These are phyloP conservation scores for Picochlorum costavermella DNA, from an alignment of 139 green algal genomes.

Conservation along the genomic window DNA sequence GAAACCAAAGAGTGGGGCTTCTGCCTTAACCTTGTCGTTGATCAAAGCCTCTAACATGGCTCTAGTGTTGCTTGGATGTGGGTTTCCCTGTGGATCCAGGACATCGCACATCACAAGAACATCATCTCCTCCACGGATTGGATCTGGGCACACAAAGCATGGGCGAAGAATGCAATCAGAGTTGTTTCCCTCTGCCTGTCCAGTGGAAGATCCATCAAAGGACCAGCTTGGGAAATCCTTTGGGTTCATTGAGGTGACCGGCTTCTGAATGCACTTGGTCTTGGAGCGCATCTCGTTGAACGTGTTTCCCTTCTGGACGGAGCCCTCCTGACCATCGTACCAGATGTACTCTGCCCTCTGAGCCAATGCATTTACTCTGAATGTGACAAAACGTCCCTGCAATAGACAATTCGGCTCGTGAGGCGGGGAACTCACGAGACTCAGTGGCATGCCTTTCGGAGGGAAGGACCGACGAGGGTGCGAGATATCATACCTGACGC, in stretches of 20 bases:
- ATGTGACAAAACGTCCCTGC: conserved; percentile 25
- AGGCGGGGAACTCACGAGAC: too few species aligned
- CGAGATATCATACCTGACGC: not conserved
- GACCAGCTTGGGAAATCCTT: conserved; percentile 80
- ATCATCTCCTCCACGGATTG: conserved; percentile 79
- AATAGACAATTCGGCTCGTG: not conserved
- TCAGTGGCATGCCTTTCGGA: too few species aligned
- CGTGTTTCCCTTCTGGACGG: conserved; percentile 22
- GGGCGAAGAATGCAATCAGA: conserved; percentile 89
- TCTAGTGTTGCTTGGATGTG: conserved; percentile 81
- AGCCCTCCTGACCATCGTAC: conserved; percentile 62
- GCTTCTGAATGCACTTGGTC: conserved; percentile 65
- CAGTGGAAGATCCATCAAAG: conserved; percentile 58
- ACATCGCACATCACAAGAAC: conserved; percentile 89
- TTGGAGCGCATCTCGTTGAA: conserved; percentile 95
- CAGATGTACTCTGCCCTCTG: conserved; percentile 70
- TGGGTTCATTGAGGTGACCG: conserved; percentile 50
- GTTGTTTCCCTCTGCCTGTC: conserved; percentile 83
- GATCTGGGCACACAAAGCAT: conserved; percentile 68
- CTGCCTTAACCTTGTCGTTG: conserved; percentile 50
- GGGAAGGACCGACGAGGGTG: too few species aligned
- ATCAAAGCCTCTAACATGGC: conserved; percentile 62
- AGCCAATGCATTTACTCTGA: conserved; percentile 37
- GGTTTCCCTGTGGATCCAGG: conserved; percentile 55
- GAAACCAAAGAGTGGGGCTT: conserved; percentile 72